Evolutionary conservation across 2,329 filamentous ascomycete genomes (phyloP).

Genomic region (Beauveria varroae): DNA sequence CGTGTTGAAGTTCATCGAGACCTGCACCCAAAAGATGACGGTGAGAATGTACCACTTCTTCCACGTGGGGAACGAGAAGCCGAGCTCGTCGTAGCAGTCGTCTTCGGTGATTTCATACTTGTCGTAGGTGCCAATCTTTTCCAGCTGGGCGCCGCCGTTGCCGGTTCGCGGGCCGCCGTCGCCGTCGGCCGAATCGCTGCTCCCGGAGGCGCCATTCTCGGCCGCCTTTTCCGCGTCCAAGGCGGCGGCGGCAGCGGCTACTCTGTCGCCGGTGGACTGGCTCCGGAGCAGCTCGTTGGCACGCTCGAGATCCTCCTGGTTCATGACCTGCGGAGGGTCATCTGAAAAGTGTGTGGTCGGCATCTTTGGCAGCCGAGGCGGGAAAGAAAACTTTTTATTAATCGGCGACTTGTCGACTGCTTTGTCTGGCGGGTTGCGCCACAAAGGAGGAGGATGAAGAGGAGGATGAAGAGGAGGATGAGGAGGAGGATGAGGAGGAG

Average conservation of each 20-base stretch:
- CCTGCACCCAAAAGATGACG: slow-evolving; percentile 67
- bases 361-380: slow-evolving; percentile 1
- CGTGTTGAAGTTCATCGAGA: slow-evolving; percentile 75
- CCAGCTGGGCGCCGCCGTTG: slow-evolving; percentile 15
- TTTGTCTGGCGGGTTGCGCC: neutral
- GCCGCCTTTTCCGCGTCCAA: slow-evolving; percentile 6
- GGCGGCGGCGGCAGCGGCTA: neutral
- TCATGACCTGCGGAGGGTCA: slow-evolving; percentile 31
- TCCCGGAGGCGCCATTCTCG: slow-evolving; percentile 7
- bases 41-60: slow-evolving; percentile 68
- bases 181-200: slow-evolving; percentile 26
- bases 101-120: slow-evolving; percentile 42
- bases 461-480: too few relatives aligned
- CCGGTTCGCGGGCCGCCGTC: slow-evolving; percentile 1
- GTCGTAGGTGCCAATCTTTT: slow-evolving; percentile 31
- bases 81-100: slow-evolving; percentile 60
- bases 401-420: too few relatives aligned
- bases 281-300: slow-evolving; percentile 31
- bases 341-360: slow-evolving; percentile 25
- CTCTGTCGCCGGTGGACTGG: neutral
- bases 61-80: slow-evolving; percentile 49
- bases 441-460: too few relatives aligned
- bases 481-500: too few relatives aligned
- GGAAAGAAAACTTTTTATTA: too few relatives aligned
- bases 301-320: slow-evolving; percentile 26